A percentile compares a stretch with the other conserved stretches of the same genome.
Conservation (phyloP, 164 flowering plant species). For the Nelumbo lutea region DNA sequence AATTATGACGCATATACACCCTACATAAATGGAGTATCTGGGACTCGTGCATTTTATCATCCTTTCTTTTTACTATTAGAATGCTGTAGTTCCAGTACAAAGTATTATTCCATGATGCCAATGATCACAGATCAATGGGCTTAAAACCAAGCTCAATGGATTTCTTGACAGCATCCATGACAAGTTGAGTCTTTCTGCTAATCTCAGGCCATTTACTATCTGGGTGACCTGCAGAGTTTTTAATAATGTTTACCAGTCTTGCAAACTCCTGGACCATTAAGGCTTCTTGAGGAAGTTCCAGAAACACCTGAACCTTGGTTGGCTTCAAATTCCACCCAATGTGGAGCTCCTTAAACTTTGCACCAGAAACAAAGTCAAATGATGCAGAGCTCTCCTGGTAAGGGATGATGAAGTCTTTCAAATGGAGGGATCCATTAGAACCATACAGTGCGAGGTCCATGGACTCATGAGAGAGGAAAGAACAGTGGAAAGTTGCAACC, state of each 20-base stretch:
- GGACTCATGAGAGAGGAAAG: slow-evolving; percentile 33
- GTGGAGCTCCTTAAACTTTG: slow-evolving; percentile 30
- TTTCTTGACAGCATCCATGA: slow-evolving; percentile 45
- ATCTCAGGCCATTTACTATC: slow-evolving; percentile 42
- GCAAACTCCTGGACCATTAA: slow-evolving; percentile 49
- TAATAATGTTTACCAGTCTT: slow-evolving; percentile 28
- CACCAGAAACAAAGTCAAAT: slow-evolving; percentile 24
- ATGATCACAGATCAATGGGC: slow-evolving; percentile 24
- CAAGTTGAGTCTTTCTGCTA: slow-evolving; percentile 47
- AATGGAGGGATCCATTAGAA: slow-evolving; percentile 29
- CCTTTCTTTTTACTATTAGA: too few relatives aligned
- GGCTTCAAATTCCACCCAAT: slow-evolving; percentile 42
- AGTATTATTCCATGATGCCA: too few relatives aligned
- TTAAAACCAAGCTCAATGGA: slow-evolving; percentile 38
- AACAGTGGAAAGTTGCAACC: slow-evolving; percentile 32
- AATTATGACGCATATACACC: too few relatives aligned
- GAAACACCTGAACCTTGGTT: slow-evolving; percentile 13
- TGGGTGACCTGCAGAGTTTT: slow-evolving; percentile 16
- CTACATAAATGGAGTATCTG: too few relatives aligned
- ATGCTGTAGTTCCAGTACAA: too few relatives aligned
- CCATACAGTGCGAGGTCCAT: slow-evolving; percentile 30
- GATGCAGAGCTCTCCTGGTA: slow-evolving; percentile 29
- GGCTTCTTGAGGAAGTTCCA: slow-evolving; percentile 47
- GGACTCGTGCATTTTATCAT: too few relatives aligned
- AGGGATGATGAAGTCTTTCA: slow-evolving; percentile 46